These are phyloP conservation scores for Avena sativa DNA, from an alignment of 176 grass and related monocot species.

Conservation along the genomic window DNA sequence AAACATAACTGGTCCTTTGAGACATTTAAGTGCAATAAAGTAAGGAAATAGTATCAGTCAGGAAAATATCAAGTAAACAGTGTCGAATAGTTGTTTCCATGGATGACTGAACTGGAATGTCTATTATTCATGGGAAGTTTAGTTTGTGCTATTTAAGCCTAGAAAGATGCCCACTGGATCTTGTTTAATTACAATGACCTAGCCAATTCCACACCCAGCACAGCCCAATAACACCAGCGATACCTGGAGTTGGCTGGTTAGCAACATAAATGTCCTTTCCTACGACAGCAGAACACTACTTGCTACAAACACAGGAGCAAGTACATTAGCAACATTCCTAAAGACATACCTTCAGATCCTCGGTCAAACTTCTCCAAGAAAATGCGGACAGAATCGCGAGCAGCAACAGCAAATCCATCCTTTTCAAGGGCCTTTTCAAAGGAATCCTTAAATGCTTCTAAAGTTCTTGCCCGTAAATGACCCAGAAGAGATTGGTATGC, in stretches of 20 bases:
- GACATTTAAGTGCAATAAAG: slow-evolving; percentile 23
- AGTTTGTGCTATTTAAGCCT: not conserved
- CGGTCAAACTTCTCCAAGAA: slow-evolving; percentile 88
- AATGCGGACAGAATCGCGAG: slow-evolving; percentile 54
- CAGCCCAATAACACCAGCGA: slow-evolving; percentile 17
- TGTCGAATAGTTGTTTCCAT: not conserved
- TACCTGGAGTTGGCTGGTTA: not conserved
- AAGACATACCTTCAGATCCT: slow-evolving; percentile 82
- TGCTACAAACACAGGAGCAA: slow-evolving; percentile 5
- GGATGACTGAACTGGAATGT: not conserved
- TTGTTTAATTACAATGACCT: slow-evolving; percentile 8
- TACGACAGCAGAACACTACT: slow-evolving; percentile 16
- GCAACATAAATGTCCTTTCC: slow-evolving; percentile 5
- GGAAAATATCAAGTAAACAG: not conserved
- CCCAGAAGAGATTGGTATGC: slow-evolving; percentile 89
- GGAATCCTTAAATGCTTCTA: slow-evolving; percentile 80
- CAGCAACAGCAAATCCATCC: slow-evolving; percentile 79
- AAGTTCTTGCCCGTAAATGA: slow-evolving; percentile 72
- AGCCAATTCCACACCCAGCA: not conserved
- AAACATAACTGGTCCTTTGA: slow-evolving; percentile 4
- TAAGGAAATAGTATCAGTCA: not conserved
- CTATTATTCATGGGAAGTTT: slow-evolving; percentile 1
- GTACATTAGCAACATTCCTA: slow-evolving; percentile 22
- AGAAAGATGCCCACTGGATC: not conserved
- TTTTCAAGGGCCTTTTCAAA: slow-evolving; percentile 84